Evolutionary conservation across 2,329 filamentous ascomycete genomes (phyloP).

Genomic region (Coniochaeta prunicola): DNA sequence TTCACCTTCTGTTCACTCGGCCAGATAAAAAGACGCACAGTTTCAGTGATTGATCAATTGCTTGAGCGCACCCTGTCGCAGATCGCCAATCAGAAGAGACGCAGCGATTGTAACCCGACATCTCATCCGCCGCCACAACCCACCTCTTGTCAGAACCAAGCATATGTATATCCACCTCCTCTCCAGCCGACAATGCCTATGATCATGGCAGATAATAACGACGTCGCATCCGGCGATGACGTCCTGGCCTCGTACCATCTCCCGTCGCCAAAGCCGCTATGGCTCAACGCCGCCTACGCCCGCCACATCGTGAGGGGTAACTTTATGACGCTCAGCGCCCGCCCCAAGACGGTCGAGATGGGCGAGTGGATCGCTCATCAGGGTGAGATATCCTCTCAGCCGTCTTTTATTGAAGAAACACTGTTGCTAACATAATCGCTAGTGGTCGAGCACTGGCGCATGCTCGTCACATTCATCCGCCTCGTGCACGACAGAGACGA

Average conservation of each 20-base stretch:
- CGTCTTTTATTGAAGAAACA: conserved; percentile 2
- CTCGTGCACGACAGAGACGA: conserved; percentile 83
- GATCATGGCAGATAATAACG: not conserved
- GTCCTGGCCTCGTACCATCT: conserved; percentile 54
- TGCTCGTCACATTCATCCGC: conserved; percentile 82
- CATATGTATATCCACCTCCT: not conserved
- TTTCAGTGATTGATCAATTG: conserved; percentile 8
- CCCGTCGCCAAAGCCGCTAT: conserved; percentile 61
- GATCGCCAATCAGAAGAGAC: not conserved
- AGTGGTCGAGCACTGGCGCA: conserved; percentile 91
- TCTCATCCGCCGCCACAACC: not conserved
- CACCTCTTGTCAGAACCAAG: not conserved
- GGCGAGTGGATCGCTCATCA: conserved; percentile 96
- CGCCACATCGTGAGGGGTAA: conserved; percentile 94
- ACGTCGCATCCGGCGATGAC: conserved; percentile 38
- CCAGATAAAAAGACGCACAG: too few species aligned
- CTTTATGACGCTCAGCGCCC: conserved; percentile 90
- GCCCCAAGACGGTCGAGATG: conserved; percentile 87
- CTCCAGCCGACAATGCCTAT: not conserved
- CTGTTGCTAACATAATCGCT: conserved; percentile 1
- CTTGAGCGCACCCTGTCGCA: not conserved
- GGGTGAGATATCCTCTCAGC: conserved; percentile 44
- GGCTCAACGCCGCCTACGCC: conserved; percentile 68
- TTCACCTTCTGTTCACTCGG: too few species aligned
- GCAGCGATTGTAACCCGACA: not conserved